Conservation (phyloP, 805 yeast genomes). For the Suhomyces pyralidae region DNA sequence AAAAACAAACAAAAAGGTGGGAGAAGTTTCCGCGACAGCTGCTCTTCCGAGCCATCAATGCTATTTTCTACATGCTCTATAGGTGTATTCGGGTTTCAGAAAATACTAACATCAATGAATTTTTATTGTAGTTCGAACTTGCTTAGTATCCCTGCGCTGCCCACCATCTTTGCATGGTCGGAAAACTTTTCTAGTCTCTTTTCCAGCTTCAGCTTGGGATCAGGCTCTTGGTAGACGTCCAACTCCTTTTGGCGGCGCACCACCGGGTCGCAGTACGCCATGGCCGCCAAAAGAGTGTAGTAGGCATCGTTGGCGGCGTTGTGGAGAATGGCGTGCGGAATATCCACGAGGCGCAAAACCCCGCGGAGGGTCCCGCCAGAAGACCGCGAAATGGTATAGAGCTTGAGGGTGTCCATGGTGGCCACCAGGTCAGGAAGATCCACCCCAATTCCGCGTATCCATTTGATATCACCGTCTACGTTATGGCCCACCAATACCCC, state of each 20-base stretch:
- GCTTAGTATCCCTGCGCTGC: neutral
- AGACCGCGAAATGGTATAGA: conserved; percentile 13
- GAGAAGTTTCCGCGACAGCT: too few species aligned
- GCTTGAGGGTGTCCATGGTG: conserved; percentile 19
- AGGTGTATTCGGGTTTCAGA: too few species aligned
- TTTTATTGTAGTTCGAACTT: neutral
- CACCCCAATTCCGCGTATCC: conserved; percentile 15
- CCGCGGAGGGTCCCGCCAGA: conserved; percentile 20
- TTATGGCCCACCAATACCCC: conserved; percentile 21
- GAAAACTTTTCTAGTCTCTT: conserved; percentile 12
- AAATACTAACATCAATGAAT: too few species aligned
- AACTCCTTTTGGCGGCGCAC: conserved; percentile 12
- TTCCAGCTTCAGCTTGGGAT: conserved; percentile 1
- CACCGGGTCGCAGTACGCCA: conserved; percentile 22
- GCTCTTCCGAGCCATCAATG: too few species aligned
- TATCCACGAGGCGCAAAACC: conserved; percentile 15
- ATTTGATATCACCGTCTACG: conserved; percentile 10
- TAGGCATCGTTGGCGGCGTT: conserved; percentile 31
- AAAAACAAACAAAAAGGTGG: neutral
- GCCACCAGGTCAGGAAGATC: conserved; percentile 4
- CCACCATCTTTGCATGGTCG: conserved; percentile 7
- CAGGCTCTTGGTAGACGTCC: conserved; percentile 10
- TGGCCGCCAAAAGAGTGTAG: conserved; percentile 24
- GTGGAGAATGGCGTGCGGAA: conserved; percentile 25
- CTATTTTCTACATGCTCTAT: too few species aligned